Conservation (phyloP, 1,139 yeast genomes). For the Debaryomyces sp. region DNA sequence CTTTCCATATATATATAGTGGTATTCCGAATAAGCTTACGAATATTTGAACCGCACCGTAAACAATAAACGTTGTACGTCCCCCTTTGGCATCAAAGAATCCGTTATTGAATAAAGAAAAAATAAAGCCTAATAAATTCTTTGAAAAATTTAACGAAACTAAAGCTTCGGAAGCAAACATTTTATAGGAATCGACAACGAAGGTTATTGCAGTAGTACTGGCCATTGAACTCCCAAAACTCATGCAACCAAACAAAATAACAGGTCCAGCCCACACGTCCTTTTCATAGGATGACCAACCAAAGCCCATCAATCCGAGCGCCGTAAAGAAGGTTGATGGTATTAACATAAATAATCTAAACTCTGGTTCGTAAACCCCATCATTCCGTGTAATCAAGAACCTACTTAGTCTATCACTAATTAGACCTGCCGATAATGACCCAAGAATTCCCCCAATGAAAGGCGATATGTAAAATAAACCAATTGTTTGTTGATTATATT, state of each 20-base stretch:
- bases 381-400: constrained; percentile 38
- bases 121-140: constrained; percentile 57
- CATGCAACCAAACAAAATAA: constrained; percentile 56
- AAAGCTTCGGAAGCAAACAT: constrained; percentile 62
- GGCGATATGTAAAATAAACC: constrained; percentile 64
- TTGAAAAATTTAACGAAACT: constrained; percentile 57
- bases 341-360: constrained; percentile 57
- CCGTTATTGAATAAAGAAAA: constrained; percentile 60
- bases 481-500: constrained; percentile 48
- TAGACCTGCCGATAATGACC: constrained; percentile 57
- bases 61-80: constrained; percentile 50
- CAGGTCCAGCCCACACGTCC: constrained; percentile 63
- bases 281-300: constrained; percentile 57
- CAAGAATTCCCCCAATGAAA: constrained; percentile 60
- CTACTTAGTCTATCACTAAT: constrained; percentile 51
- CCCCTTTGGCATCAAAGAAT: constrained; percentile 46
- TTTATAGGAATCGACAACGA: constrained; percentile 59
- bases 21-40: constrained; percentile 52
- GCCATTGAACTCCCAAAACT: constrained; percentile 65
- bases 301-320: constrained; percentile 60
- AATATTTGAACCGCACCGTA: constrained; percentile 57
- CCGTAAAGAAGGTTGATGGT: constrained; percentile 50
- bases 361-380: constrained; percentile 66
- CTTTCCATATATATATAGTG: constrained; percentile 61
- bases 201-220: constrained; percentile 63